phyloP scores from a whole-genome alignment of 805 yeast species.

The Saccharomycopsis javanensis region DNA sequence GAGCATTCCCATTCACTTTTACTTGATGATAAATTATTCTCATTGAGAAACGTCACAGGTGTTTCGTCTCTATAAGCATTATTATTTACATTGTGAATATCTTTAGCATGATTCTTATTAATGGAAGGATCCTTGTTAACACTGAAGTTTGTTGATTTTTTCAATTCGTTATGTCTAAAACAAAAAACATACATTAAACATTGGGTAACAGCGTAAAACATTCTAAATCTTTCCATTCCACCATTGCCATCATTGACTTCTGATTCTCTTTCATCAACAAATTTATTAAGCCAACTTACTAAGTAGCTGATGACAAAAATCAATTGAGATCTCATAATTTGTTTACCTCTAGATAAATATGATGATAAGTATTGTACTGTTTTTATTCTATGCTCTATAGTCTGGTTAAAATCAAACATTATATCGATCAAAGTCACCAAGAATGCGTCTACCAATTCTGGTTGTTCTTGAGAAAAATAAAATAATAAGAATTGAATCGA shows the following conservation, averaged over 20 bases:
- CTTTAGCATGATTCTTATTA: constrained; percentile 23
- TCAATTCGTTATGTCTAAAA: constrained; percentile 62
- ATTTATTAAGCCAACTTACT: constrained; percentile 74
- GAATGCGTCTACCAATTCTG: constrained; percentile 77
- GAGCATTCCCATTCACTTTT: constrained; percentile 61
- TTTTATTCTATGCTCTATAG: constrained; percentile 68
- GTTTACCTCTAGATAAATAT: constrained; percentile 78
- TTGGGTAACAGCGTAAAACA: constrained; percentile 86
- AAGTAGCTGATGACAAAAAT: constrained; percentile 75
- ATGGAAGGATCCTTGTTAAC: constrained; percentile 23
- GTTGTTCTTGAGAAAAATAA: constrained; percentile 69
- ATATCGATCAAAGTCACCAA: constrained; percentile 74
- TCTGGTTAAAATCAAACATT: constrained; percentile 62
- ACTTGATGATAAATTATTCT: constrained; percentile 19
- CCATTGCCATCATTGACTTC: constrained; percentile 53
- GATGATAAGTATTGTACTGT: constrained; percentile 89
- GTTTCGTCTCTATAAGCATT: constrained; percentile 22
- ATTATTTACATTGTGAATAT: constrained; percentile 24
- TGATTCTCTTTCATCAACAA: constrained; percentile 71
- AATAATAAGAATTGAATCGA: constrained; percentile 80
- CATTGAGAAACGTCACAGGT: background rate
- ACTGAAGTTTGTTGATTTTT: background rate
- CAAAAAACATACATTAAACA: constrained; percentile 87
- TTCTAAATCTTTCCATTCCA: constrained; percentile 86
- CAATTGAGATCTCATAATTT: constrained; percentile 60